Conservation (phyloP, 257 asterid species). For the Lithospermum erythrorhizon region DNA sequence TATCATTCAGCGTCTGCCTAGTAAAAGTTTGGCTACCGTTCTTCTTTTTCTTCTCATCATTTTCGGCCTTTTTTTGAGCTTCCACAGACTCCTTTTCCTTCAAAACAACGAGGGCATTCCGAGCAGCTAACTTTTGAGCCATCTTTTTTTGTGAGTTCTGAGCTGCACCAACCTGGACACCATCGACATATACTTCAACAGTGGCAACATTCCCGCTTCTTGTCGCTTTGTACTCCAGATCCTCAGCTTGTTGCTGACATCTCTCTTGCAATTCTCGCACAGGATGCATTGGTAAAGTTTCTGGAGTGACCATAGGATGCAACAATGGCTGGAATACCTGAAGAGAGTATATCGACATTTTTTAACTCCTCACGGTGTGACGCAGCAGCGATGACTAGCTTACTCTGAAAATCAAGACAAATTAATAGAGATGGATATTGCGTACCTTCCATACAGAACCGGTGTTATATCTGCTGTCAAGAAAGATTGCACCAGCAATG, state of each 20-base stretch:
- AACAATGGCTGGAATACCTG: constrained; percentile 89
- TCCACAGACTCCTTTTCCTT: constrained; percentile 69
- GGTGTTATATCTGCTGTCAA: constrained; percentile 72
- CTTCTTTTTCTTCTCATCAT: constrained; percentile 50
- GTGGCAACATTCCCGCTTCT: constrained; percentile 79
- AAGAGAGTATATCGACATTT: not conserved
- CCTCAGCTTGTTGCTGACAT: constrained; percentile 97
- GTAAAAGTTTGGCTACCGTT: constrained; percentile 75
- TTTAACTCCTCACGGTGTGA: not conserved
- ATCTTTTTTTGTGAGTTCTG: constrained; percentile 92
- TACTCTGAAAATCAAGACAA: not conserved
- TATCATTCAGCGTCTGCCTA: constrained; percentile 89
- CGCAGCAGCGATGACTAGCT: not conserved
- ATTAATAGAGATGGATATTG: too few species aligned
- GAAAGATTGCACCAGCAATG: constrained; percentile 98
- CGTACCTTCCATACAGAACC: constrained; percentile 79
- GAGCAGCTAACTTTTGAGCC: constrained; percentile 97
- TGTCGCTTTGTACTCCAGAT: constrained; percentile 83
- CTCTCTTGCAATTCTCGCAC: constrained; percentile 96
- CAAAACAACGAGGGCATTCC: constrained; percentile 82
- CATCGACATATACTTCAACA: constrained; percentile 84
- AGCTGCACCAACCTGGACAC: constrained; percentile 77
- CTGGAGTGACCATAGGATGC: constrained; percentile 97
- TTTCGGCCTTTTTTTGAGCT: constrained; percentile 43
- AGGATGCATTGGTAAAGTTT: constrained; percentile 99